Conservation (phyloP, 805 yeast genomes). For the Martiniozyma abietophila region DNA sequence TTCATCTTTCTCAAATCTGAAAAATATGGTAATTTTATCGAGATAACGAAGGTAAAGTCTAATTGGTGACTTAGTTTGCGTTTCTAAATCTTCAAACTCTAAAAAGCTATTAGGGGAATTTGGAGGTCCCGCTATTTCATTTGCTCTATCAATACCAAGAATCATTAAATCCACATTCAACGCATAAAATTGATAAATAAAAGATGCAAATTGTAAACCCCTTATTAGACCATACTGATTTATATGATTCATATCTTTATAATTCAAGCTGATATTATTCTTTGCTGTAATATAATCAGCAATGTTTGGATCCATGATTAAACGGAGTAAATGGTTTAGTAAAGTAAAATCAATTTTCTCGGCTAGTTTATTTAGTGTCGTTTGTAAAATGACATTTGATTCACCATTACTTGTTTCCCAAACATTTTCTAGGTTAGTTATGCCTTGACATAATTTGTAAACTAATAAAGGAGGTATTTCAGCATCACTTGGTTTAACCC, state of each 20-base stretch:
- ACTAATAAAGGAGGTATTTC: constrained; percentile 89
- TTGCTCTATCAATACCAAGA: constrained; percentile 79
- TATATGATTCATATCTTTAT: constrained; percentile 91
- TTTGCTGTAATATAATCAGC: constrained; percentile 94
- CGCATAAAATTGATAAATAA: constrained; percentile 86
- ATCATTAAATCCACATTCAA: constrained; percentile 71
- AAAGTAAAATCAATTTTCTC: constrained; percentile 87
- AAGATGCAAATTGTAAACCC: constrained; percentile 86
- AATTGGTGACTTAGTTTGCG: constrained; percentile 67
- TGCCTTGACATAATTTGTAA: constrained; percentile 90
- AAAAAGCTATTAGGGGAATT: constrained; percentile 66
- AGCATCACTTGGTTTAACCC: constrained; percentile 92
- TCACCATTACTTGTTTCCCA: constrained; percentile 77
- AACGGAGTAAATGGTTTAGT: constrained; percentile 67
- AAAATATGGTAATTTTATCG: constrained; percentile 72
- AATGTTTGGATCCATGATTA: constrained; percentile 79
- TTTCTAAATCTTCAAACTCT: constrained; percentile 50
- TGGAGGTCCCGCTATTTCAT: constrained; percentile 76
- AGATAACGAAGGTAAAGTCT: constrained; percentile 73
- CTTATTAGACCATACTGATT: constrained; percentile 82
- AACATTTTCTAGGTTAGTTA: constrained; percentile 65
- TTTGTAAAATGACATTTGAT: constrained; percentile 76
- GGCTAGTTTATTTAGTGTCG: constrained; percentile 57
- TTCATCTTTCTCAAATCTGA: constrained; percentile 66
- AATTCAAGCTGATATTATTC: constrained; percentile 71